Evolutionary conservation across 441 rosid genomes (phyloP), one percentile per base, ranked within the genome.

Genomic region (Theobroma grandiflorum): DNA sequence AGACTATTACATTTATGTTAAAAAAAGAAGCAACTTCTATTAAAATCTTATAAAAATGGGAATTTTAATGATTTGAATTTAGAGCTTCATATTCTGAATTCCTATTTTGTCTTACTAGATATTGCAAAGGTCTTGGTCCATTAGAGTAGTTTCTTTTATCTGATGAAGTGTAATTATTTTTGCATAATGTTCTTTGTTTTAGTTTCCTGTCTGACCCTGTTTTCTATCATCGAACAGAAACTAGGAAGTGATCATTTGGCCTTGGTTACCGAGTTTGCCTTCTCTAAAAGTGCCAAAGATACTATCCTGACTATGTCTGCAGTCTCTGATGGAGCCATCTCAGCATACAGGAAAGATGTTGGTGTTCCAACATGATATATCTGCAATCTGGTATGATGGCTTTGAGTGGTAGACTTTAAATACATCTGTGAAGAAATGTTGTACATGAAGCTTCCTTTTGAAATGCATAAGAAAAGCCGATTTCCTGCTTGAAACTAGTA

Each of bases 211-310:
- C 62, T 35, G 43, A 72, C 31, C 62, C 49, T 2, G n/a, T 12
- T 68, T 66, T 15, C 74, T 35, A 8, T 66, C 64, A 38, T 78
- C 2, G 8, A 69, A 45, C 83, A 90, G 97, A 88, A 87, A 42
- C 50, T 90, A 62, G 94, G 95, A 80, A 91, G 94, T 62, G 97
- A 93, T 85, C 95, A 93, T 87, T 84, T 93, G 90, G 89, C 90
- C 47, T 76, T 93, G 80, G 91, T 86, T 83, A 84, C 94, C 16
- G 94, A 93, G 58, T 93, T 91, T 85, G 86, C 77, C 62, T 91
- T 90, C 75, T 77, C 83, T 3, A 71, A 76, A 74, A 80, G 57
- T 31, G 43, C 31, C 20, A 7, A 70, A 52, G 83, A 74, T 45
- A 68, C 52, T 55, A 75, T n/a, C 18, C 10, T 6, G 40, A 6